Evolutionary conservation across 2,329 filamentous ascomycete genomes (phyloP).

Genomic region (Lachnellula cervina): DNA sequence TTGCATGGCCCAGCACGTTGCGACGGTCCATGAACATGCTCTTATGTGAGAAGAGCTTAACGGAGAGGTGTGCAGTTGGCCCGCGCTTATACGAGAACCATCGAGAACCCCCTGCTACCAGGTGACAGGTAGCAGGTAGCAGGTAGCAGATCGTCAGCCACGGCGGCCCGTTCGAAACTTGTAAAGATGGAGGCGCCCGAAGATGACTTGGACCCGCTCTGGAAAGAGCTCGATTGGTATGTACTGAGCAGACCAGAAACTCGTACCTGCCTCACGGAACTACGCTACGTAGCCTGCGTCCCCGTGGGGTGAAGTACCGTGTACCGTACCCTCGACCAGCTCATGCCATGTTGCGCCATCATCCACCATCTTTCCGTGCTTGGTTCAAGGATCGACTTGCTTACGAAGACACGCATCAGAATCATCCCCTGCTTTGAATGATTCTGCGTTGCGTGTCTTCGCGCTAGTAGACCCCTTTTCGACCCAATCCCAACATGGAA

Average conservation of each 20-base stretch:
- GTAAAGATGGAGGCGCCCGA: slow-evolving; percentile 51
- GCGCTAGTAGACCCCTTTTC: not conserved
- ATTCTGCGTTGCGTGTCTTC: not conserved
- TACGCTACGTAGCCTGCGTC: not conserved
- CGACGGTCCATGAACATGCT: not conserved
- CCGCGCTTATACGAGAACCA: slow-evolving; percentile 13
- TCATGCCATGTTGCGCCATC: not conserved
- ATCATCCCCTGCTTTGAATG: not conserved
- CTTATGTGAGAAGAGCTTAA: not conserved
- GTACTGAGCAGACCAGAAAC: not conserved
- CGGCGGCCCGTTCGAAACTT: slow-evolving; percentile 7
- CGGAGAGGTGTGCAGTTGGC: slow-evolving; percentile 18
- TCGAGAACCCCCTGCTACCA: slow-evolving; percentile 7
- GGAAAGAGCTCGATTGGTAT: slow-evolving; percentile 31
- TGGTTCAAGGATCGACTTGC: not conserved
- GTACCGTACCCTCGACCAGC: not conserved
- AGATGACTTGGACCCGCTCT: slow-evolving; percentile 30
- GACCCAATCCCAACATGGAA: not conserved
- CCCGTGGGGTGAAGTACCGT: slow-evolving; percentile 1
- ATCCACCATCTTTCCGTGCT: not conserved
- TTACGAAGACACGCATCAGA: not conserved
- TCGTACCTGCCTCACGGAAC: not conserved
- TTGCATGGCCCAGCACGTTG: not conserved
- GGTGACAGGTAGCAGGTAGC: no score
- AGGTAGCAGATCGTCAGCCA: slow-evolving; percentile 17